These are phyloP conservation scores for Eustoma russellianum DNA, from an alignment of 257 asterid genomes.

Conservation along the genomic window DNA sequence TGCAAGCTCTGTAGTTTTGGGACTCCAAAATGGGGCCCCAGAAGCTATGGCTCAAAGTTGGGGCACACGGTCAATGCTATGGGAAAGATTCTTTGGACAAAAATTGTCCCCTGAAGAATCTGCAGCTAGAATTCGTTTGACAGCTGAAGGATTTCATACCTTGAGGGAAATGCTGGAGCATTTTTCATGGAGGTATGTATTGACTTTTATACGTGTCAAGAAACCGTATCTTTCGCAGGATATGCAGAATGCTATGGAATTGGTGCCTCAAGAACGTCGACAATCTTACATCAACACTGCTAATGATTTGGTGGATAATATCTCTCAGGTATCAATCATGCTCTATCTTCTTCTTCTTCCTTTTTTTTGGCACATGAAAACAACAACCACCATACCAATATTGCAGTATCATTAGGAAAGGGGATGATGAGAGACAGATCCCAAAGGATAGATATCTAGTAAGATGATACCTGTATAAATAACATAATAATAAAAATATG, in stretches of 20 bases:
- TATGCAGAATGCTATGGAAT: conserved; percentile 25
- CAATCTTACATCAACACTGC: conserved; percentile 39
- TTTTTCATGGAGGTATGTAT: conserved; percentile 77
- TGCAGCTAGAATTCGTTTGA: conserved; percentile 49
- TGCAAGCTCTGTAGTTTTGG: conserved; percentile 31
- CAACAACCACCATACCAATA: too few relatives aligned
- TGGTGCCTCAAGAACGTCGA: conserved; percentile 36
- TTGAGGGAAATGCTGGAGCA: conserved; percentile 62
- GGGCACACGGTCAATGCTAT: conserved; percentile 54
- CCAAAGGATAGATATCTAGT: too few relatives aligned
- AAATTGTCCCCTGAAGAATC: conserved; percentile 60
- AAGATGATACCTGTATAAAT: too few relatives aligned
- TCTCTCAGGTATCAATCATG: conserved; percentile 46
- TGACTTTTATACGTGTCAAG: conserved; percentile 54
- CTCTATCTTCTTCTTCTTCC: too few relatives aligned
- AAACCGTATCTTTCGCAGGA: conserved; percentile 48
- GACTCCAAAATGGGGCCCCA: conserved; percentile 25
- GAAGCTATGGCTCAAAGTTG: conserved; percentile 51
- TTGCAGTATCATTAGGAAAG: too few relatives aligned
- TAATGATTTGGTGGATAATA: conserved; percentile 57
- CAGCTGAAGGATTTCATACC: conserved; percentile 67
- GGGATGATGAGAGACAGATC: too few relatives aligned
- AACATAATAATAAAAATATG: too few relatives aligned
- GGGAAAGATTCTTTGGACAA: conserved; percentile 48
- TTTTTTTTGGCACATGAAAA: too few relatives aligned